Evolutionary conservation across 176 grass and related monocot genomes (phyloP).

Genomic region (Phoenix roebelenii): DNA sequence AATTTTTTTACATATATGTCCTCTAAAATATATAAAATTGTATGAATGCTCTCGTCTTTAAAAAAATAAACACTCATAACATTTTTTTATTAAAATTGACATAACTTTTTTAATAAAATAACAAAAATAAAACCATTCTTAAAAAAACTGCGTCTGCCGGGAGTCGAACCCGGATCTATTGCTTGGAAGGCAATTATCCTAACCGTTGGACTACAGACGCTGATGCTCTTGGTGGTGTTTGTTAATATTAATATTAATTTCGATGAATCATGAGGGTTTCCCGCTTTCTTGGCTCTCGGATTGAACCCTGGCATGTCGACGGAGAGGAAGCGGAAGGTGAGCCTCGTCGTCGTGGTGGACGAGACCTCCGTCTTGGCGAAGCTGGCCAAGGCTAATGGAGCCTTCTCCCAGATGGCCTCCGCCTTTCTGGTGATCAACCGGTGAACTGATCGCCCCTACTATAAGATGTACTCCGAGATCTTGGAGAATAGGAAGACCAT

Average conservation of each 20-base stretch:
- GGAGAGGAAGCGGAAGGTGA: conserved; percentile 93
- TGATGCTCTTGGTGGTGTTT: too few relatives aligned
- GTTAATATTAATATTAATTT: too few relatives aligned
- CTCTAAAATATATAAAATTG: too few relatives aligned
- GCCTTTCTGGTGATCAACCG: conserved; percentile 31
- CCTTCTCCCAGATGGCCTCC: conserved; percentile 16
- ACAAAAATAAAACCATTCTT: too few relatives aligned
- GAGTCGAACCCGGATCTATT: conserved; percentile 95
- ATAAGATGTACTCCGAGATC: conserved; percentile 67
- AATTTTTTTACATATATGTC: too few relatives aligned
- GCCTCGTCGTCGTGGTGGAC: conserved; percentile 84
- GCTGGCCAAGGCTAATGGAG: conserved; percentile 19
- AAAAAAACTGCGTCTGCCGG: conserved; percentile 42
- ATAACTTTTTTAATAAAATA: too few relatives aligned
- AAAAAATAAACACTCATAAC: too few relatives aligned
- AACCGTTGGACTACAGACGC: conserved; percentile 96
- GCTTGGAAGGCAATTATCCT: conserved; percentile 98
- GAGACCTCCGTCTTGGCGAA: conserved; percentile 62
- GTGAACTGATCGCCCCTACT: conserved; percentile 69
- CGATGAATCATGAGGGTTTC: too few relatives aligned
- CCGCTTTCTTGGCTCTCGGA: too few relatives aligned
- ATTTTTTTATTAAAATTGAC: too few relatives aligned
- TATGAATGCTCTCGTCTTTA: too few relatives aligned
- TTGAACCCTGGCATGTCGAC: conserved; percentile 40
- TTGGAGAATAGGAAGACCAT: conserved; percentile 73